These are phyloP conservation scores for Colletotrichum eleusines DNA, from an alignment of 2,329 filamentous ascomycete genomes.

Conservation along the genomic window DNA sequence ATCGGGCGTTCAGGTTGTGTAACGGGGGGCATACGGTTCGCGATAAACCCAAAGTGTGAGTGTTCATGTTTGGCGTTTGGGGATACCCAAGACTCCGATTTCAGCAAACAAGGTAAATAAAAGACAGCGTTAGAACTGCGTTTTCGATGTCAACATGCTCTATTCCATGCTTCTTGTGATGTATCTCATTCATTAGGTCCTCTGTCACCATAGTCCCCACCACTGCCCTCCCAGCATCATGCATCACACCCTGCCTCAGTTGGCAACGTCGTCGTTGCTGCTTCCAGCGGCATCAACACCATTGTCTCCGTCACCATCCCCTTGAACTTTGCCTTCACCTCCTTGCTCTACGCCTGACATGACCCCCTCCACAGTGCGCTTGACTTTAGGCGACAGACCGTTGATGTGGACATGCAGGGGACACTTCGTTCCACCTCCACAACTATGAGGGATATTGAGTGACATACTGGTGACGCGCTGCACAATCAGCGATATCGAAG, in stretches of 20 bases:
- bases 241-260: no score
- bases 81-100: conserved; percentile 32
- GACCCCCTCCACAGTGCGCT: neutral
- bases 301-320: neutral
- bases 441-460: neutral
- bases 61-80: conserved; percentile 30
- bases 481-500: neutral
- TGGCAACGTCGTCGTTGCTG: neutral
- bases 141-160: neutral
- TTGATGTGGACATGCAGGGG: neutral
- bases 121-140: neutral
- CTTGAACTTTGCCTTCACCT: neutral
- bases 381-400: neutral
- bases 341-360: neutral
- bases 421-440: neutral
- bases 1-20: conserved; percentile 14
- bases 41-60: neutral
- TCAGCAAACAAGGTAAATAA: conserved; percentile 2
- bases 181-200: neutral
- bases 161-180: neutral
- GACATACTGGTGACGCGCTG: neutral
- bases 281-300: neutral
- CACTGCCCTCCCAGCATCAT: neutral
- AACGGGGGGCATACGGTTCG: neutral
- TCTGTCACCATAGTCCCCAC: no score